Evolutionary conservation across 2,329 filamentous ascomycete genomes (phyloP).

Genomic region (Calonectria pauciramosa): DNA sequence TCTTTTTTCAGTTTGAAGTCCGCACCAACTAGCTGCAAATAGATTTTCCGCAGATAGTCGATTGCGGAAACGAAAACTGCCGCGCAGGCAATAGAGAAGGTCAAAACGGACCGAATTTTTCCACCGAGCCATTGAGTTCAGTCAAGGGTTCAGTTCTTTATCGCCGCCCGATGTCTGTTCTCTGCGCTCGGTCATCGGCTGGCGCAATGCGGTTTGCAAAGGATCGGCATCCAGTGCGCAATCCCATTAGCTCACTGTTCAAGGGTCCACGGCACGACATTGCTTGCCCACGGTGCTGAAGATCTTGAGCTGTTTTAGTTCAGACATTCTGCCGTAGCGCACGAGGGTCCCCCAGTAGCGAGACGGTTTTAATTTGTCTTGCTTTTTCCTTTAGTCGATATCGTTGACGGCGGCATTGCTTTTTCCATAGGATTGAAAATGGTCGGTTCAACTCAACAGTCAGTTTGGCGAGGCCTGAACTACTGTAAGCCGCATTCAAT

Average conservation of each 20-base stretch:
- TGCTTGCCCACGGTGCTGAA: not conserved
- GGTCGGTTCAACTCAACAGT: not conserved
- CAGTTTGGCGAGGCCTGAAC: not conserved
- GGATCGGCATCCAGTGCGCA: constrained; percentile 3
- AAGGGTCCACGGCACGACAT: not conserved
- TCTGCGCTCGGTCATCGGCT: not conserved
- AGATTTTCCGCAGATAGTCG: not conserved
- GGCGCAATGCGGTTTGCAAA: not conserved
- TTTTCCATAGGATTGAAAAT: not conserved
- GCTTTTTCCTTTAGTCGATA: not conserved
- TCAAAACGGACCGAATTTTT: not conserved
- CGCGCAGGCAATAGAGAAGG: not conserved
- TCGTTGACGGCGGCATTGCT: not conserved
- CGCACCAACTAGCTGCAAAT: not conserved
- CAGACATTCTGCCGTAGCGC: not conserved
- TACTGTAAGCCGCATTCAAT: not conserved
- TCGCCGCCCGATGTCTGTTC: not conserved
- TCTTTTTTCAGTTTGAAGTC: not conserved
- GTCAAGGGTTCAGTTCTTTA: not conserved
- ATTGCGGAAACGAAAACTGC: not conserved
- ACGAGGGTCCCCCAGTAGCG: not conserved
- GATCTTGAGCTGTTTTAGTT: constrained; percentile 5
- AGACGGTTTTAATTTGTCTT: not conserved
- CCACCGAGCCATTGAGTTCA: not conserved
- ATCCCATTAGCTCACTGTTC: not conserved